Evolutionary conservation across 495 filamentous ascomycete genomes (phyloP).

Genomic region (Penicillium silybi): DNA sequence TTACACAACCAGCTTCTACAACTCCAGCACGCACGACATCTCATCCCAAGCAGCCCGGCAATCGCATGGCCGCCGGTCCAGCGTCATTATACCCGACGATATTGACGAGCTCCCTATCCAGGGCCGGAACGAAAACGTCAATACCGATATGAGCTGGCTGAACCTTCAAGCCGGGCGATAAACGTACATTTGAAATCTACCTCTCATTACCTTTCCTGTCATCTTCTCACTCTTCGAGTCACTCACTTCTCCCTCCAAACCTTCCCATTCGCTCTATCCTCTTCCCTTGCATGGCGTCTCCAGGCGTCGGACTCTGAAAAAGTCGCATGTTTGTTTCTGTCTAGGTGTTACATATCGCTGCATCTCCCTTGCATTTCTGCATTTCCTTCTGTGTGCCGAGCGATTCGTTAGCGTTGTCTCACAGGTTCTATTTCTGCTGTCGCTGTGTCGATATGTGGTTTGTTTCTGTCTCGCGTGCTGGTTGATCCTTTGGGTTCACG

Average conservation of each 20-base stretch:
- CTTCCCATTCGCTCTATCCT: not conserved
- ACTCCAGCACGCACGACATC: constrained; percentile 33
- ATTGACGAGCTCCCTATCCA: constrained; percentile 40
- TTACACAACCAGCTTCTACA: constrained; percentile 55
- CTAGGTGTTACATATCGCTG: constrained; percentile 1
- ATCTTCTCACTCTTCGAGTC: not conserved
- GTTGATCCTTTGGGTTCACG: not conserved
- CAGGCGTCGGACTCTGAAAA: constrained; percentile 13
- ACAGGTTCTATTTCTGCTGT: not conserved
- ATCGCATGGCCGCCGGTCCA: constrained; percentile 34
- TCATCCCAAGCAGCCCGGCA: constrained; percentile 16
- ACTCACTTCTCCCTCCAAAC: not conserved
- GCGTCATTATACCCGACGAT: constrained; percentile 34
- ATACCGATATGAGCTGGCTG: constrained; percentile 73
- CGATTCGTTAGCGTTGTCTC: constrained; percentile 20
- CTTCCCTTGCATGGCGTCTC: constrained; percentile 16
- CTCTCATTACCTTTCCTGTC: not conserved
- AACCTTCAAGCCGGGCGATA: constrained; percentile 50
- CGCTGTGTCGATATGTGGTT: constrained; percentile 1
- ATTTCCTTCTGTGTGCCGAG: constrained; percentile 8
- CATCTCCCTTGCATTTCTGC: constrained; percentile 11
- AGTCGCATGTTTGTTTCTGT: constrained; percentile 1
- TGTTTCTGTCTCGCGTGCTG: not conserved
- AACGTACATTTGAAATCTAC: not conserved
- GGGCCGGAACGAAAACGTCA: constrained; percentile 27